phyloP scores from a whole-genome alignment of 116 monocot genomes.

The Phalaenopsis hybrid region DNA sequence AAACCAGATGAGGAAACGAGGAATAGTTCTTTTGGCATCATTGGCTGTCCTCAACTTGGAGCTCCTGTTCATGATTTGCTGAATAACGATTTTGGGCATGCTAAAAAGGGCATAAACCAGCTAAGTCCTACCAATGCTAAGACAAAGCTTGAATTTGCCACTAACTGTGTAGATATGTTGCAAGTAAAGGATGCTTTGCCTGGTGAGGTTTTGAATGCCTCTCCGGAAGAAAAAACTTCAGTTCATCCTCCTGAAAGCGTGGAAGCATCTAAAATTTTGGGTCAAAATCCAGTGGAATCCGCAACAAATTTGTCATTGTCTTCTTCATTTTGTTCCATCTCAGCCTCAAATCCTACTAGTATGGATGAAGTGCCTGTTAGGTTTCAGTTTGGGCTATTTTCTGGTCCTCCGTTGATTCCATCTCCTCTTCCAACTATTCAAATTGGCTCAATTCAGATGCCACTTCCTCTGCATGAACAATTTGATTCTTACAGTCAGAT shows the following conservation, averaged over 20 bases:
- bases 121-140: slow-evolving; percentile 1
- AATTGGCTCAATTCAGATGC: slow-evolving; percentile 98
- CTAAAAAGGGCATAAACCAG: slow-evolving; percentile 11
- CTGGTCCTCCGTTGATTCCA: slow-evolving; percentile 86
- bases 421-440: slow-evolving; percentile 95
- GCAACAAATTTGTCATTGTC: slow-evolving; percentile 5
- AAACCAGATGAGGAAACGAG: slow-evolving; percentile 18
- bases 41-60: slow-evolving; percentile 39
- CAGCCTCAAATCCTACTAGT: slow-evolving; percentile 25
- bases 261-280: slow-evolving; percentile 10
- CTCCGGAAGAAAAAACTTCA: slow-evolving; percentile 13
- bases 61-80: slow-evolving; percentile 26
- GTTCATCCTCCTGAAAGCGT: slow-evolving; percentile 2
- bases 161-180: slow-evolving; percentile 11
- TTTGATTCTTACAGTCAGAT: slow-evolving; percentile 48
- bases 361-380: slow-evolving; percentile 29
- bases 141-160: slow-evolving; percentile 6
- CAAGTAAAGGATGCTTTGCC: slow-evolving; percentile 11
- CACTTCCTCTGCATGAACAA: slow-evolving; percentile 70
- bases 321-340: slow-evolving; percentile 16
- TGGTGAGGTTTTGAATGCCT: slow-evolving; percentile 6
- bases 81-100: slow-evolving; percentile 17
- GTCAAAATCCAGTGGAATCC: slow-evolving; percentile 12
- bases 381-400: slow-evolving; percentile 81
- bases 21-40: slow-evolving; percentile 27